phyloP scores from a whole-genome alignment of 169 alveolate genomes.

The Plasmodium yoelii region DNA sequence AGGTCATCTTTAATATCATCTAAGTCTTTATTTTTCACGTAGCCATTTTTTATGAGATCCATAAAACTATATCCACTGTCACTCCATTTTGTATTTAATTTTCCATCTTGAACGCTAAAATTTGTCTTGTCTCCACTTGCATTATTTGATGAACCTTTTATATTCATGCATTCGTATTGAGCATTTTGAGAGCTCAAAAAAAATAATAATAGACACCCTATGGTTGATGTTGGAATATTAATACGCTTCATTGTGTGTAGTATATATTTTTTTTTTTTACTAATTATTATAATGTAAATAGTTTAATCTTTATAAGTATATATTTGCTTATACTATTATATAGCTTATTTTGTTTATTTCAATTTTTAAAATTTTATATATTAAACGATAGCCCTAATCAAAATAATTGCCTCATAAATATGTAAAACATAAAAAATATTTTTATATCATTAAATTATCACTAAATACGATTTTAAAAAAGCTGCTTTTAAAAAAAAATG shows the following conservation, averaged over 20 bases:
- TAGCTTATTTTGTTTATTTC: too few species aligned
- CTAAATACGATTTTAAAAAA: too few species aligned
- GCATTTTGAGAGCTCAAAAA: constrained; percentile 43
- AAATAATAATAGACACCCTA: constrained; percentile 19
- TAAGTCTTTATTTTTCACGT: constrained; percentile 28
- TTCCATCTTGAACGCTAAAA: neutral
- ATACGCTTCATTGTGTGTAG: constrained; percentile 15
- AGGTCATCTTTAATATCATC: constrained; percentile 51
- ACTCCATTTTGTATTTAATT: constrained; percentile 41
- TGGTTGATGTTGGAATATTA: constrained; percentile 9
- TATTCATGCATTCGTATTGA: constrained; percentile 25
- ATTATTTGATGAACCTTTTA: constrained; percentile 9
- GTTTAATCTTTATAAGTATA: too few species aligned
- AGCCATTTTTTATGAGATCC: constrained; percentile 51
- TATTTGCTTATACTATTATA: too few species aligned
- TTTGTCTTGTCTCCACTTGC: neutral
- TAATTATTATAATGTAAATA: too few species aligned
- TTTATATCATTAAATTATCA: too few species aligned
- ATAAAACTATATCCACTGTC: constrained; percentile 27
- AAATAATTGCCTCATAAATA: too few species aligned
- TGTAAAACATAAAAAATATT: too few species aligned
- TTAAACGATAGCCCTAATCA: too few species aligned
- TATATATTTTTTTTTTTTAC: too few species aligned
- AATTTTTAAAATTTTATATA: too few species aligned
- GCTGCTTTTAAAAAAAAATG: neutral